phyloP scores from a whole-genome alignment of 495 filamentous ascomycete genomes.

The Penicillium lividum region DNA sequence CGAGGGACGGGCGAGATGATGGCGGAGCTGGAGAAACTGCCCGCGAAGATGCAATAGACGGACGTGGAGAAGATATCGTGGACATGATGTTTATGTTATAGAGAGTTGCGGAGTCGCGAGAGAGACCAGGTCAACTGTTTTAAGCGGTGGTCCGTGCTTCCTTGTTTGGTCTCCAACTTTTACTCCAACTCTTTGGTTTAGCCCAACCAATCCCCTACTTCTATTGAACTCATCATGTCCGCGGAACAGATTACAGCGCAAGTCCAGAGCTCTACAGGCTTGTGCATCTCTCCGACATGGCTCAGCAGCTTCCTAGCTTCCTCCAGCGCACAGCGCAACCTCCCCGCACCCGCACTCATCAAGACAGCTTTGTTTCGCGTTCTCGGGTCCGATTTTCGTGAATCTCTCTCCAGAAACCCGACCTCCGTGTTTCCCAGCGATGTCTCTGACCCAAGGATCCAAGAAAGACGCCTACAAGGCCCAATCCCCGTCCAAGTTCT shows the following conservation, averaged over 20 bases:
- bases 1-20: constrained; percentile 72
- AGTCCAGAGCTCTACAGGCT: constrained; percentile 43
- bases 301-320: constrained; percentile 43
- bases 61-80: constrained; percentile 71
- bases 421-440: constrained; percentile 59
- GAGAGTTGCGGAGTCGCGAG: constrained; percentile 10
- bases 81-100: constrained; percentile 58
- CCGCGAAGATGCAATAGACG: constrained; percentile 68
- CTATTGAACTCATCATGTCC: constrained; percentile 31
- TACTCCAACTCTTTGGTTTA: background rate
- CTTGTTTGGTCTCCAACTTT: constrained; percentile 9
- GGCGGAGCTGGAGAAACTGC: constrained; percentile 59
- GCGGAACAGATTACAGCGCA: constrained; percentile 45
- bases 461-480: constrained; percentile 54
- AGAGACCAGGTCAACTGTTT: constrained; percentile 20
- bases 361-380: constrained; percentile 82
- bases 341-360: constrained; percentile 69
- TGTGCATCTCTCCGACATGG: constrained; percentile 46
- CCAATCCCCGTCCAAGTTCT: constrained; percentile 78
- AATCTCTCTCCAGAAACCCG: constrained; percentile 52
- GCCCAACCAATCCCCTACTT: background rate
- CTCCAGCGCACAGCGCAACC: constrained; percentile 46
- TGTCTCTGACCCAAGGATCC: constrained; percentile 50
- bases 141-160: constrained; percentile 38
- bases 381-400: constrained; percentile 72